A percentile compares a stretch with the other conserved stretches of the same genome.
phyloP scores from a whole-genome alignment of 768 basidiomycete species.

The Exidia glandulosa region DNA sequence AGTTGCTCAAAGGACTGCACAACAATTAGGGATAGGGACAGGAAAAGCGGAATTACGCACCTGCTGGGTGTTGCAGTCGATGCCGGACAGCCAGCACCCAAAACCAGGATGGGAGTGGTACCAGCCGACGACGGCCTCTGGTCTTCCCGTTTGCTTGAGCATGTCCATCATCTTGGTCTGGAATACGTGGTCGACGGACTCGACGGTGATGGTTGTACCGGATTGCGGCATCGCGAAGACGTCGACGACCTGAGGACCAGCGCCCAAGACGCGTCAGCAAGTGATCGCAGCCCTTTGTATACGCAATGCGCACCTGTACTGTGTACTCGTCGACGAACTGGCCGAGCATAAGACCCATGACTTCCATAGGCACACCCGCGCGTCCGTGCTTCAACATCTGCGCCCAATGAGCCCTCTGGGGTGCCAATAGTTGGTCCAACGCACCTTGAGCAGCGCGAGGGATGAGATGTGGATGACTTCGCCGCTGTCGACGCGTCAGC shows the following conservation, averaged over 20 bases:
- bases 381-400: slow-evolving; percentile 99
- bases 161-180: slow-evolving; percentile 98
- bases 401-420: background rate
- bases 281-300: slow-evolving; percentile 18
- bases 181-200: slow-evolving; percentile 92
- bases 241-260: slow-evolving; percentile 82
- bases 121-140: slow-evolving; percentile 87
- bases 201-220: slow-evolving; percentile 96
- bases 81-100: slow-evolving; percentile 98
- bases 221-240: slow-evolving; percentile 95
- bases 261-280: slow-evolving; percentile 17
- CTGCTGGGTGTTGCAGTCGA: slow-evolving; percentile 94
- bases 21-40: background rate
- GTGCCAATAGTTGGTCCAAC: no score
- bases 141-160: slow-evolving; percentile 98
- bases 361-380: slow-evolving; percentile 94
- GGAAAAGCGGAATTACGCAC: slow-evolving; percentile 43
- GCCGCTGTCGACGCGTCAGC: background rate
- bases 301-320: slow-evolving; percentile 20
- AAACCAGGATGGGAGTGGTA: slow-evolving; percentile 99
- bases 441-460: slow-evolving; percentile 88
- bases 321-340: slow-evolving; percentile 80
- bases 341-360: slow-evolving; percentile 99
- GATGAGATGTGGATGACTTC: slow-evolving; percentile 95
- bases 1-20: slow-evolving; percentile 89